Conservation (phyloP, 257 asterid species). For the Scutellaria barbata region DNA sequence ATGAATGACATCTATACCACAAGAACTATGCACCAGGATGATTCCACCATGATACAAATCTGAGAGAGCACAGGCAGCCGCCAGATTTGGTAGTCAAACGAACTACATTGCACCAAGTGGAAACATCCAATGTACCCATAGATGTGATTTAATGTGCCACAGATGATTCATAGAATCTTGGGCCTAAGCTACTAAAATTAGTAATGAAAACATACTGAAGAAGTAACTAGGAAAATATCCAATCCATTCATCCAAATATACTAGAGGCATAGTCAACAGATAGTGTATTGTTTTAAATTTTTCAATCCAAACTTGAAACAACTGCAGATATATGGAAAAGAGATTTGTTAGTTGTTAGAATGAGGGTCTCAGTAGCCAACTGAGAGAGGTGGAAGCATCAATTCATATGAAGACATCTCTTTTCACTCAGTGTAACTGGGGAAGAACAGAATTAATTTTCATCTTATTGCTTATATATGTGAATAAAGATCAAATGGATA, state of each 20-base stretch:
- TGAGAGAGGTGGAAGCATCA: neutral
- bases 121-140: neutral
- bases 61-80: constrained; percentile 11
- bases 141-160: neutral
- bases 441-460: neutral
- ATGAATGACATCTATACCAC: neutral
- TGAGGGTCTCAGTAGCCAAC: neutral
- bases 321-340: neutral
- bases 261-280: neutral
- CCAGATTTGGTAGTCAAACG: neutral
- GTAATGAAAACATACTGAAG: neutral
- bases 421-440: neutral
- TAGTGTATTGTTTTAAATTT: neutral
- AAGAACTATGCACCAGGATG: constrained; percentile 5
- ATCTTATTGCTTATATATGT: neutral
- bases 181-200: neutral
- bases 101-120: constrained; percentile 9
- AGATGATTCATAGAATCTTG: neutral
- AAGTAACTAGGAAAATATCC: neutral
- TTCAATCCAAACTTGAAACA: neutral
- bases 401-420: neutral
- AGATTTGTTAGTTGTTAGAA: neutral
- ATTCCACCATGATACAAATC: neutral
- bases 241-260: neutral
- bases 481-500: neutral